Conservation (phyloP, 2,329 filamentous ascomycete genomes). For the Fusarium domesticum region DNA sequence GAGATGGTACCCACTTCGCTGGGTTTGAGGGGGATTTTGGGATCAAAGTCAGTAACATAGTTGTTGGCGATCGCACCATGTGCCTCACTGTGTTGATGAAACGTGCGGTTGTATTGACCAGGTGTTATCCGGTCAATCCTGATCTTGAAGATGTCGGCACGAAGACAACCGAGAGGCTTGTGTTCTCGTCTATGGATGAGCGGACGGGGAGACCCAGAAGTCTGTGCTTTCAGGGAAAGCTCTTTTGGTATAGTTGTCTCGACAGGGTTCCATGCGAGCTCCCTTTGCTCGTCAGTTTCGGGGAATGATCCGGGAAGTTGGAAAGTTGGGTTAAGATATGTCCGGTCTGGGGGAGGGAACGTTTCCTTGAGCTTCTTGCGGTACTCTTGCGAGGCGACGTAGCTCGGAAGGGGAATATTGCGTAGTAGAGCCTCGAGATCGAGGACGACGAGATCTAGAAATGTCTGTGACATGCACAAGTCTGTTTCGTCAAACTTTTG, state of each 20-base stretch:
- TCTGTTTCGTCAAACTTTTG: constrained; percentile 6
- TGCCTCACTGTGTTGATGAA: constrained; percentile 20
- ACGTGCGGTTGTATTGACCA: constrained; percentile 16
- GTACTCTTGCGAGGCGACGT: constrained; percentile 25
- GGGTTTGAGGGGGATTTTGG: constrained; percentile 17
- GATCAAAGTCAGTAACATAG: constrained; percentile 22
- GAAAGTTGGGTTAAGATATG: constrained; percentile 15
- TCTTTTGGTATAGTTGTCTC: no score
- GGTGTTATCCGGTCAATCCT: constrained; percentile 16
- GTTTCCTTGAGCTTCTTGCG: constrained; percentile 21
- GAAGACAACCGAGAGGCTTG: constrained; percentile 14
- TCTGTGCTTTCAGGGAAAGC: background rate
- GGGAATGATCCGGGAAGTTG: constrained; percentile 31
- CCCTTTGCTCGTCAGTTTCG: constrained; percentile 15
- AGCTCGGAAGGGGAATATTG: constrained; percentile 31
- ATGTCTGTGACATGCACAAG: constrained; percentile 20
- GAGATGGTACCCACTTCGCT: constrained; percentile 21
- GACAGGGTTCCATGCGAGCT: background rate
- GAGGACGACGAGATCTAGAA: constrained; percentile 28
- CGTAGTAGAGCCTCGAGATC: constrained; percentile 31
- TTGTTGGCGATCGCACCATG: constrained; percentile 19
- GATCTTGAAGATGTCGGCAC: constrained; percentile 8
- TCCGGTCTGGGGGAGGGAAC: constrained; percentile 19
- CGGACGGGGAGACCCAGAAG: constrained; percentile 3
- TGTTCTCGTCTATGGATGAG: constrained; percentile 8